Base-by-base conservation (phyloP, 257 asterid genomes). In the Solanum lignicaule region DNA sequence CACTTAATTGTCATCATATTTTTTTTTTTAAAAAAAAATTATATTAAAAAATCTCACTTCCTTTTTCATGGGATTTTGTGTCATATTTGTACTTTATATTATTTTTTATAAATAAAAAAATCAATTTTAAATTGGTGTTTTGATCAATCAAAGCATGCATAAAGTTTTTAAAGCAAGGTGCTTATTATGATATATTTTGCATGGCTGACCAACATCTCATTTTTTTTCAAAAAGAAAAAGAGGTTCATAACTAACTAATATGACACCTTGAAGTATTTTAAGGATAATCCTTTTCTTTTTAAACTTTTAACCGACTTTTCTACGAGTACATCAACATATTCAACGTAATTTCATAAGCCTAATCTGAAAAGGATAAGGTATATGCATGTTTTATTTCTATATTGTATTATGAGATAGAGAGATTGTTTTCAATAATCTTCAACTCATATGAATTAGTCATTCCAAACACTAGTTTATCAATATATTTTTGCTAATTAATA, bases 171-270 rank as follows among this genome's bases (percentile, higher is more conserved):
- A 81, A 81, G 38, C 9, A 81, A 81, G 39, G 39, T 46, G 25
- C 85, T 81, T 43, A 78, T 78, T 78, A 81, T 81, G 68, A 81
- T 81, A 25, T 81, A 38, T 46, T 81, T 81, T 81, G 85, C 85
- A 81, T 81, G 85, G 85, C 85, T 81, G 85, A 81, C 85, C 35
- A 73, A 73, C 76, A 78, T 78, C 84, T 78, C 35, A 15, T 13
- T 78, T 81, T 78, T 75, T 76, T 81, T 81, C 31, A 14, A 27
- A 79, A 79, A 79, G 23, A 3, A 9, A 38, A 38, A 38, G 8
- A 35, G 41, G 41, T 38, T 38, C 41, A 25, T 79, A 43, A 79
- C 85, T 81, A 81, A 81, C 85, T 81, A 46, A 81, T 79, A 79
- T 25, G 36, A 35, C 62, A 46, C 65, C 84, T 78, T 41, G n/a